Conservation (phyloP, 768 basidiomycete species). For the Royoungia palumana region DNA sequence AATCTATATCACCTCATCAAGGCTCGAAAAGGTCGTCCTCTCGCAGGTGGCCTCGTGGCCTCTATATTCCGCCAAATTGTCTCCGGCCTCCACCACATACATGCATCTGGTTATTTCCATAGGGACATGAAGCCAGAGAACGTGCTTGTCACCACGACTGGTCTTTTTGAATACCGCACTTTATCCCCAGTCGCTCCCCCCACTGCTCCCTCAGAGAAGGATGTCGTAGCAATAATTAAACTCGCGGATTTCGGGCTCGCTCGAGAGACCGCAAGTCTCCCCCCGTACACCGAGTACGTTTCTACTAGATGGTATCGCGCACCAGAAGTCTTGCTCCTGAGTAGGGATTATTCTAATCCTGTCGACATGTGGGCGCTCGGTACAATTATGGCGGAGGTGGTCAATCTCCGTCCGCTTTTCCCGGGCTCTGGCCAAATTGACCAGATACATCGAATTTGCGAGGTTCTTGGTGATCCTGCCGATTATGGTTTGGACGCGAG, state of each 20-base stretch:
- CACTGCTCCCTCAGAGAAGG: slow-evolving; percentile 73
- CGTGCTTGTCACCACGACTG: slow-evolving; percentile 95
- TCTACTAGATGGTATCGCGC: slow-evolving; percentile 99
- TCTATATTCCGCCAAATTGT: slow-evolving; percentile 94
- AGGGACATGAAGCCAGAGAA: slow-evolving; percentile 99
- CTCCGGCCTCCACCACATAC: slow-evolving; percentile 88
- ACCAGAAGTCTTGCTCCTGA: slow-evolving; percentile 90
- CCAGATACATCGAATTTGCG: slow-evolving; percentile 87
- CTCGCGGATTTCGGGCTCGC: slow-evolving; percentile 98
- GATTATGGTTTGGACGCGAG: slow-evolving; percentile 77
- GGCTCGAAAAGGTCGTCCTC: slow-evolving; percentile 87
- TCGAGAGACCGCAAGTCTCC: slow-evolving; percentile 78
- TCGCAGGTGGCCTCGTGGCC: slow-evolving; percentile 95
- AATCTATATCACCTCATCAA: slow-evolving; percentile 99
- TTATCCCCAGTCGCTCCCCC: slow-evolving; percentile 66
- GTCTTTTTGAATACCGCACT: slow-evolving; percentile 86
- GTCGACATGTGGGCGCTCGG: slow-evolving; percentile 99
- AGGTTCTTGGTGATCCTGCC: slow-evolving; percentile 89
- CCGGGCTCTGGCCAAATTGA: slow-evolving; percentile 92
- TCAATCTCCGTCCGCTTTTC: slow-evolving; percentile 93
- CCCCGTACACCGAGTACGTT: slow-evolving; percentile 98
- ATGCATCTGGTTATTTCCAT: slow-evolving; percentile 92
- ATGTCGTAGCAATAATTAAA: slow-evolving; percentile 96
- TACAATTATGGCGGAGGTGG: slow-evolving; percentile 95
- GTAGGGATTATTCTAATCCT: slow-evolving; percentile 91